Evolutionary conservation across 352 stramenopile genomes (phyloP), one percentile per base, ranked within the genome.

Genomic region (Nothophytophthora sp.): DNA sequence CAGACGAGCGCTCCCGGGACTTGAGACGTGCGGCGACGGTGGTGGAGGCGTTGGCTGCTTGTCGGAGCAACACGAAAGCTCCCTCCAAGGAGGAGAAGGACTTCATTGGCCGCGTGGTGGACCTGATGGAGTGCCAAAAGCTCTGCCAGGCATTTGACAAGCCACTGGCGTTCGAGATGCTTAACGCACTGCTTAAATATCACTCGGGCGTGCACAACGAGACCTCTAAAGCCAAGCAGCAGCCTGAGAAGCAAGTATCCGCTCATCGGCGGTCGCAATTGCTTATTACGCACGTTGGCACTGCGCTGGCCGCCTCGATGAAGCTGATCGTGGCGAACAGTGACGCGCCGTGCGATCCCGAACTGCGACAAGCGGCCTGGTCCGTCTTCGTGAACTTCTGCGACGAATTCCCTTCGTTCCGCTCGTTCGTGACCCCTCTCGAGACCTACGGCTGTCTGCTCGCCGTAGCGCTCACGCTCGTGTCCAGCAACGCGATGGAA

Each of bases 381-480:
- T 43, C 32, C 2, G 89, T 90, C 40, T 92, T 81, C 56, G 36
- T 20, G 0, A 70, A 46, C 4, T 79, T 88, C 19, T 92, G 81
- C 49, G 45, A 71, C 13, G 62, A 76, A 9, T 90, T 83, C 54
- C 38, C 52, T 24, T 67, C 70, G 19, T 71, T 87, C 28, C 76
- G 66, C 3, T 48, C 67, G 18, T 68, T 55, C 20, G 67, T 80
- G 33, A 69, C 64, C 11, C 55, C 55, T 42, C 51, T 89, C 15
- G 59, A 84, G 49, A 88, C 61, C 1, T 93, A 77, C 46, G 80
- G 85, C 8, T 82, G 70, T 36, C 45, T 93, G 37, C 52, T 93
- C 3, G 79, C 76, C 5, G 70, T 80, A 4, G 73, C 72, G 2
- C 50, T 75, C 51, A 38, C 55, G 29, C 55, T 69, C 19, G 48